These are phyloP conservation scores for Jamesozyma rosinii DNA, from an alignment of 805 yeast genomes.

Conservation along the genomic window DNA sequence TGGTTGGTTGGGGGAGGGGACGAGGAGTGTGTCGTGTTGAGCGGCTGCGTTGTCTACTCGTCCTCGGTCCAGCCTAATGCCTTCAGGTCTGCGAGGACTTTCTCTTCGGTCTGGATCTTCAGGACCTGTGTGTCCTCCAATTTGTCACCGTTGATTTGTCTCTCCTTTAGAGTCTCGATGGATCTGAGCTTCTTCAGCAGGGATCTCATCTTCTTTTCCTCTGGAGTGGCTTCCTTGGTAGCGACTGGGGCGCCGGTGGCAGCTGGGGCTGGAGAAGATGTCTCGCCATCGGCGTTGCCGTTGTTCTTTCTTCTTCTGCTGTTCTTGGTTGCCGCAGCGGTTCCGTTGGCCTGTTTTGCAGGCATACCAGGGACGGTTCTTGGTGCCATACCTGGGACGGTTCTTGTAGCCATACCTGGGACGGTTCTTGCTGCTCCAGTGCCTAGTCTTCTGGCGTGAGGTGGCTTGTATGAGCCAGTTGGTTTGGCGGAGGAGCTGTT, in stretches of 20 bases:
- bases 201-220: conserved; percentile 87
- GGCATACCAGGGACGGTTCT: conserved; percentile 1
- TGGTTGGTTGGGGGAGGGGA: neutral
- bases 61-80: conserved; percentile 63
- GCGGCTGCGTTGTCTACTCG: neutral
- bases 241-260: conserved; percentile 11
- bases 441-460: conserved; percentile 70
- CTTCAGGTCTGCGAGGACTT: conserved; percentile 64
- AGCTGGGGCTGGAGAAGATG: neutral
- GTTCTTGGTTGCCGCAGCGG: conserved; percentile 49
- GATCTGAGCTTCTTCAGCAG: conserved; percentile 89
- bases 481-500: conserved; percentile 38
- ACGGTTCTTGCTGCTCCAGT: conserved; percentile 30
- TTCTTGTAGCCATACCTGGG: conserved; percentile 40
- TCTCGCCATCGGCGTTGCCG: conserved; percentile 32
- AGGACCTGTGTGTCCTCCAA: conserved; percentile 88
- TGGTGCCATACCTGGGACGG: conserved; percentile 44
- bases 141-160: conserved; percentile 73
- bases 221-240: conserved; percentile 40
- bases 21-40: too few relatives aligned
- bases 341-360: neutral
- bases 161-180: conserved; percentile 80
- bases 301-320: conserved; percentile 70
- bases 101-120: conserved; percentile 79
- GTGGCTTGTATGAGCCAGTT: conserved; percentile 91